Evolutionary conservation across 148 eudicot genomes (phyloP), one percentile per base, ranked within the genome.

Genomic region (Chenopodium album): DNA sequence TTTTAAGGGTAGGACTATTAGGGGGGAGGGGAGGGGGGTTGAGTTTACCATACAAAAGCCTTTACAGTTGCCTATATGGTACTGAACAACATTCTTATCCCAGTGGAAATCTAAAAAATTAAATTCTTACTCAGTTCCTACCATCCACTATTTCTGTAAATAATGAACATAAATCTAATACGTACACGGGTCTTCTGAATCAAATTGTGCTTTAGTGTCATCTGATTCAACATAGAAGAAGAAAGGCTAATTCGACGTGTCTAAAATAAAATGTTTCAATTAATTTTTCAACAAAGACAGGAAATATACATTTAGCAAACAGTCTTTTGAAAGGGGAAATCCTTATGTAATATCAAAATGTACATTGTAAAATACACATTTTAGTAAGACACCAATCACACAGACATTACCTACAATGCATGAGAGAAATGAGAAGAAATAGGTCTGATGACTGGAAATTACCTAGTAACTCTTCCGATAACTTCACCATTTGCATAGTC

Each of bases 391-490:
- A 29, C 13, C 29, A 22, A n/a, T 63, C 20, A 67, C 1, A 76
- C 47, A 66, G 34, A 44, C 12, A n/a, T 60, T 29, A 10, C 69
- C 48, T 8, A 34, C 31, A 41, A 48, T 7, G 69, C 31, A 47
- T 44, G 17, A 44, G 54, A 52, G 47, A 73, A 13, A 19, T 65
- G 28, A 75, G 32, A 75, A 65, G 54, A 47, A 63, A 32, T 47
- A 62, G 47, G 68, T 4, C 19, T 78, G 34, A 26, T 44, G 60
- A 50, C 31, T 59, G 67, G 84, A 73, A 28, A 71, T 2, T 79
- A 95, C 99, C 98, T 92, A 4, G 98, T 93, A 85, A 97, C 94
- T 90, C 98, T 89, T 79, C 97, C 99, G 79, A 92, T 92, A 81
- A 96, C 91, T 87, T 92, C 94, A 82, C 92, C 99, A 81, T 80